Evolutionary conservation across 1,139 yeast species (phyloP).

Genomic region (Hemisphaericaspora subhashii): DNA sequence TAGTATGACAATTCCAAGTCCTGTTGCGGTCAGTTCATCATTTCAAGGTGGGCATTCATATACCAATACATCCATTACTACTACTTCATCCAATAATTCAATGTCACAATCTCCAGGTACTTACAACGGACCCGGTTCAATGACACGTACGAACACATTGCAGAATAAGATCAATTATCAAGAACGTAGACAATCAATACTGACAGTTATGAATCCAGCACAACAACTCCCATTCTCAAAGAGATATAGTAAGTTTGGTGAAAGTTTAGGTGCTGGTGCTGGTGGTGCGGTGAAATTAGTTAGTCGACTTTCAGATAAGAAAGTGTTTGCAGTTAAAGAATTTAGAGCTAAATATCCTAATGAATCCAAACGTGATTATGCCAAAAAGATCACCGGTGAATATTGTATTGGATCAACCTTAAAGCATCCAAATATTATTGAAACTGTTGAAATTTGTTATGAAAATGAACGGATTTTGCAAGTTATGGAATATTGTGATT

Average conservation of each 20-base stretch:
- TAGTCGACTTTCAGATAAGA: constrained; percentile 64
- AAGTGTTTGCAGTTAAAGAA: constrained; percentile 88
- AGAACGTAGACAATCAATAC: constrained; percentile 43
- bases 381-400: constrained; percentile 92
- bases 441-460: constrained; percentile 87
- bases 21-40: constrained; percentile 19
- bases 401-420: constrained; percentile 92
- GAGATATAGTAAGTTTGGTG: constrained; percentile 80
- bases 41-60: constrained; percentile 10
- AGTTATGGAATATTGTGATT: constrained; percentile 95
- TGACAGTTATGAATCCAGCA: constrained; percentile 25
- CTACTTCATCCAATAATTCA: constrained; percentile 34
- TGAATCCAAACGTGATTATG: constrained; percentile 83
- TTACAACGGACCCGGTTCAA: constrained; percentile 19
- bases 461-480: constrained; percentile 86
- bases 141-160: constrained; percentile 28
- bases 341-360: constrained; percentile 75
- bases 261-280: constrained; percentile 92
- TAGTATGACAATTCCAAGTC: constrained; percentile 17
- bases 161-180: constrained; percentile 34
- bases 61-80: constrained; percentile 20
- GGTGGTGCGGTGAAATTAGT: constrained; percentile 89
- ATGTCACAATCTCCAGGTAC: constrained; percentile 32
- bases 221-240: constrained; percentile 59
- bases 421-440: constrained; percentile 86